Conservation (phyloP, 257 asterid species). For the Echites panduratus region DNA sequence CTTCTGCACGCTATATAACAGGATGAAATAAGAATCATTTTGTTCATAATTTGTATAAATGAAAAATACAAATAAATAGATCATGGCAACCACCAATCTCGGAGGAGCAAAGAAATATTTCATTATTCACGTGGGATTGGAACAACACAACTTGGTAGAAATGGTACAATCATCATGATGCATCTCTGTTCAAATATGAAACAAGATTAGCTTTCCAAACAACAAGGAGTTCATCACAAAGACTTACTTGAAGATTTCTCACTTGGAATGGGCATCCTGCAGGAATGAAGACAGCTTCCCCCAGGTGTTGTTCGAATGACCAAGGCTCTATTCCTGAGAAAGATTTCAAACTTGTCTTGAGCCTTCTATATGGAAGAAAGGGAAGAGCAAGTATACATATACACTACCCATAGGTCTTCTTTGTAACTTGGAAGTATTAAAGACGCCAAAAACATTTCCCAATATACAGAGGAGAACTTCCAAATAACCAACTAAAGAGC, state of each 20-base stretch:
- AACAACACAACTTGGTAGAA: not conserved
- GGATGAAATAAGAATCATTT: not conserved
- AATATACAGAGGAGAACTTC: not conserved
- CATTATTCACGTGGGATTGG: not conserved
- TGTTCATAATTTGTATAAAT: not conserved
- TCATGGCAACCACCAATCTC: not conserved
- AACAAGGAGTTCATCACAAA: not conserved
- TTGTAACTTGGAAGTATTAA: not conserved
- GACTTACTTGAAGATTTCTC: slow-evolving; percentile 79
- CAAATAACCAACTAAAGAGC: not conserved
- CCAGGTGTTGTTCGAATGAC: slow-evolving; percentile 85
- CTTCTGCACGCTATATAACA: not conserved
- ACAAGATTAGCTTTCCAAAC: not conserved
- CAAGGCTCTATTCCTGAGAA: slow-evolving; percentile 84
- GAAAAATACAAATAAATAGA: not conserved
- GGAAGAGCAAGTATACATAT: not conserved
- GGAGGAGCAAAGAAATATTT: not conserved
- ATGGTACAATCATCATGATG: not conserved
- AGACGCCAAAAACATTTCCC: not conserved
- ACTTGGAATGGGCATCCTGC: slow-evolving; percentile 97
- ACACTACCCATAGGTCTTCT: not conserved
- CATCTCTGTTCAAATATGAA: not conserved
- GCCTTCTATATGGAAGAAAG: not conserved
- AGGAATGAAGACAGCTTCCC: slow-evolving; percentile 85
- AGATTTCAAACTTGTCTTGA: not conserved